Evolutionary conservation across 1,284 basidiomycete genomes (phyloP), one percentile per base, ranked within the genome.

Genomic region (Leucoagaricus sp.): DNA sequence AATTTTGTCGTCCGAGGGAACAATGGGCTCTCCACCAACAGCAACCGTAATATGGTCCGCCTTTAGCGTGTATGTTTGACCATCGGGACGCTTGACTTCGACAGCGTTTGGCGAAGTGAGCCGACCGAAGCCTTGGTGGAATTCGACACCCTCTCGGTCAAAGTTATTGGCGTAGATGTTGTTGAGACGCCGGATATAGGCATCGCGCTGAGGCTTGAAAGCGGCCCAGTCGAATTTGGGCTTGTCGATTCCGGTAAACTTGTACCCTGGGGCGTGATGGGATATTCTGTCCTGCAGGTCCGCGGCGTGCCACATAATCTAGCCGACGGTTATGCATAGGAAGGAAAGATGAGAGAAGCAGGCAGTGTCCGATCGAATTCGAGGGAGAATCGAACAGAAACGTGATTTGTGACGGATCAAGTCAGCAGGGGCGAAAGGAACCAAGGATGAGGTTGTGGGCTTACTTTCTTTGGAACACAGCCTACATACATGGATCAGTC

Each of bases 281-380:
- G 83, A 82, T 46, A 97, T 76, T 67, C 90, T 91, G 66, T 96
- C 95, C 40, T 89, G 85, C 53, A 95, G 77, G 73, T 98, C 96
- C 53, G 97, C 94, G 31, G 96, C 95, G 69, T 99, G 93, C 97
- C 97, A 99, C 97, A 99, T 99, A 60, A 99, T 87, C 91, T 98
- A 74, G 15, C 10, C 46, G 40, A 31, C 45, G 42, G 52, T 26
- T 50, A 47, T 47, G 23, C 17, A 50, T 33, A 19, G 25, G n/a
- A n/a, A 5, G 21, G 26, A 44, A 12, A n/a, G 42, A 52, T 38
- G 4, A 45, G n/a, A n/a, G n/a, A n/a, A n/a, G n/a, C n/a, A n/a
- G 13, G 34, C 9, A 28, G 33, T 36, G 6, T 21, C 10, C 36
- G 21, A 12, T 15, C 9, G 4, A 47, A 15, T 65, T 40, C 40